Evolutionary conservation across 1,284 basidiomycete genomes (phyloP), one percentile per base, ranked within the genome.

Genomic region (Cutaneotrichosporon cyanovorans): DNA sequence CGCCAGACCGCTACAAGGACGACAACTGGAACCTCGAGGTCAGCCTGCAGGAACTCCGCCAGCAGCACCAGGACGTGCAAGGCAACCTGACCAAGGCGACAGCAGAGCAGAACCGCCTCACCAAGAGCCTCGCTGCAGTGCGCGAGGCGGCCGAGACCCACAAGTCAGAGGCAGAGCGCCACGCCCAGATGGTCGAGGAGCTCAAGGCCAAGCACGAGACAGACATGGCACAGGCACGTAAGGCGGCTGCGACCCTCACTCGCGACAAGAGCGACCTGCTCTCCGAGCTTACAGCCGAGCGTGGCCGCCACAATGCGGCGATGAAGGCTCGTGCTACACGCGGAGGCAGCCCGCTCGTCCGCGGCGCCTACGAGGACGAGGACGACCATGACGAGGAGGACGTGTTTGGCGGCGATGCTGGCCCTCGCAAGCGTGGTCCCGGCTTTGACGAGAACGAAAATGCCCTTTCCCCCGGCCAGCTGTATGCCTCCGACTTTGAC

Each of bases 21-120:
- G 90, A 93, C 73, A 96, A 95, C 69, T 97, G 93, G 93, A 92
- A 96, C 65, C 83, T 97, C 55, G 91, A 97, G 74, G 87, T 96
- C 39, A 80, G 80, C 19, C 77, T 91, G 23, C 92, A 98, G 68
- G 90, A 96, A 55, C 77, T 93, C 20, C 82, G 84, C 34, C 73
- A 80, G 1, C 80, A 86, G 57, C 76, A 87, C 33, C 66, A 77
- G 33, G 82, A 86, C 42, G 77, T 82, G 1, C 83, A 87, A 53
- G 71, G 79, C 8, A 76, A 80, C 20, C 73, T 79, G 11, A 78
- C 79, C 56, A 84, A 87, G 47, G 76, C 86, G 15, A 87, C 93
- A 62, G 74, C 79, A 33, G 93, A 97, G 59, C 82, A 85, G 54
- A 84, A 86, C 61, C 82, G 87, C 2, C 77, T 91, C 25, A 81